phyloP scores from a whole-genome alignment of 176 grass and related monocot genomes.

The Juncus inflexus region DNA sequence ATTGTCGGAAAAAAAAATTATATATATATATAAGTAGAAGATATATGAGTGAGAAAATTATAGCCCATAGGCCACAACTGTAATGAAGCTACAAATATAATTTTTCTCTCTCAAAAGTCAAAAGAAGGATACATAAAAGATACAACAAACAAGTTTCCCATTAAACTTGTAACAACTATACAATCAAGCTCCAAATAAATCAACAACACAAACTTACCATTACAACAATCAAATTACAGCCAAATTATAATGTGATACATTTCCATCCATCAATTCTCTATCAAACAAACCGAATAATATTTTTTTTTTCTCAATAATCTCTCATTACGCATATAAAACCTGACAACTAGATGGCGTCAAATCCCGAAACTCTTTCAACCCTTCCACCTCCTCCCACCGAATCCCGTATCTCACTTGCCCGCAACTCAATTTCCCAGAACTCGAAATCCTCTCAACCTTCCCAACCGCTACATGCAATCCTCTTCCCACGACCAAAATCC shows the following conservation, averaged over 20 bases:
- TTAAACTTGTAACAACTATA: neutral
- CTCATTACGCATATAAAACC: slow-evolving; percentile 63
- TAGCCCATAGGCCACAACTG: too few species aligned
- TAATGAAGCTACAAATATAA: too few species aligned
- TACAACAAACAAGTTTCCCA: slow-evolving; percentile 5
- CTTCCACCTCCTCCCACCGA: slow-evolving; percentile 71
- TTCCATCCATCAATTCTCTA: too few species aligned
- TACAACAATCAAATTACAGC: too few species aligned
- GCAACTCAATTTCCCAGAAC: slow-evolving; percentile 16
- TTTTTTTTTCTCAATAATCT: too few species aligned
- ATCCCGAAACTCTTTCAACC: slow-evolving; percentile 42
- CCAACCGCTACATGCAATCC: slow-evolving; percentile 68
- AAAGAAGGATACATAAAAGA: neutral
- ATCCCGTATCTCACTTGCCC: slow-evolving; percentile 38
- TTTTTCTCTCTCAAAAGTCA: neutral
- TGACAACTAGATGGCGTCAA: slow-evolving; percentile 80
- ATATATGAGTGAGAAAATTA: too few species aligned
- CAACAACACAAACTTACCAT: too few species aligned
- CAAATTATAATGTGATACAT: too few species aligned
- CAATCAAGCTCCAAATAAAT: neutral
- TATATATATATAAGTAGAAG: too few species aligned
- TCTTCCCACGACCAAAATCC: slow-evolving; percentile 63
- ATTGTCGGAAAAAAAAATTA: too few species aligned
- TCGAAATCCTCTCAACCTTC: slow-evolving; percentile 36
- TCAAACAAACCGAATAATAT: too few species aligned